Base-by-base conservation (phyloP, 805 yeast species). In the Grigorovia transvaalensis region DNA sequence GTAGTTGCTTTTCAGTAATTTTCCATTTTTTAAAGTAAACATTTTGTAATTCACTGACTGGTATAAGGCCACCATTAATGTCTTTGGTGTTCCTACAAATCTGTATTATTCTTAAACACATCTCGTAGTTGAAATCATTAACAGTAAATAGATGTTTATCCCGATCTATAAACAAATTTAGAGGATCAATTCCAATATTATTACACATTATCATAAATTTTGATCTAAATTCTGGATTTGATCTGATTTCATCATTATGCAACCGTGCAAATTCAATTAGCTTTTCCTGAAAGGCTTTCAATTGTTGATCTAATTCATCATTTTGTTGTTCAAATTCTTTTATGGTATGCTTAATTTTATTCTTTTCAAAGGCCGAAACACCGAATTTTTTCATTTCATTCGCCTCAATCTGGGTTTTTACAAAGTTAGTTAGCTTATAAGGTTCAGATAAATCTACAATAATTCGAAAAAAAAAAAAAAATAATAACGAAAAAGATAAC, bases 101-200 rank as follows among this genome's bases (percentile, higher is more conserved):
- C 59, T 89, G 96, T 13, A 89, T 83, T 15, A 89, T 72, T 52
- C 83, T 78, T 13, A 88, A 84, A 2, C 88, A 80, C 18, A 91
- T 67, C 43, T 84, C 88, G 54, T 81, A 78, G 55, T 76, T 75
- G 57, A 77, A 84, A 58, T 84, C 89, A 46, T 66, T 62, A 43
- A 68, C 64, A 42, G 57, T 62, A 46, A 61, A 62, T 23, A 64
- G 56, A 53, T 64, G 68, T 27, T 61, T 56, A 49, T 67, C 64
- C 41, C 64, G 64, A 45, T 66, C 65, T 35, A 49, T 41, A 51
- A 68, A 69, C n/a, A 70, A 51, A 53, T 65, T 50, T 29, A 90
- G 65, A 0, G 96, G 93, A 64, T 90, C 96, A 18, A 89, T 82
- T 1, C 96, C 96, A 30, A 89, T 82, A 57, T 82, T 78, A 4